Base-by-base conservation (phyloP, 176 grass and related monocot genomes). In the Eremochloa ophiuroides region DNA sequence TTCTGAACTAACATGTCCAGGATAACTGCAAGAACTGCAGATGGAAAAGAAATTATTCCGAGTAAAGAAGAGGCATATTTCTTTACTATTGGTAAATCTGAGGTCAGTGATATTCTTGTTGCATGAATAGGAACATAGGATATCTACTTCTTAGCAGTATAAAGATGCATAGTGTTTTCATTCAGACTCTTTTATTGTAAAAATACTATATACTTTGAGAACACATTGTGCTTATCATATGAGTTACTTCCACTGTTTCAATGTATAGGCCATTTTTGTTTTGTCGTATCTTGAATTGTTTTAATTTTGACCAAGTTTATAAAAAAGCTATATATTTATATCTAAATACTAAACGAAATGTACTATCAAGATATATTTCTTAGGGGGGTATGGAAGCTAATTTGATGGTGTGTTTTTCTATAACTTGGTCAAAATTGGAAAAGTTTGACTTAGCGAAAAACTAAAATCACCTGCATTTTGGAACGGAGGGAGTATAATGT, bases 71-170 rank as follows among this genome's bases (percentile, higher is more conserved):
- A 89, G 26, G 62, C 92, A 29, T 98, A 95, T 88, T 89, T 82
- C 78, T 98, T 98, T 87, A 95, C 86, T 86, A 48, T 98, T 56
- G 95, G 95, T 87, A 95, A 91, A 95, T 93, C 88, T 86, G 86
- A 95, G 95, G 95, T 95, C 75, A 91, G 88, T 34, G n/a, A 47
- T 18, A 76, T 74, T 65, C 62, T 89, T 69, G 4, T 60, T 82
- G 33, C 46, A 66, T 82, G 33, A 69, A 61, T 64, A 76, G 51
- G 41, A 75, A 73, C 39, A 48, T 74, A 59, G 20, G 50, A 42
- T 74, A 50, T 56, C 22, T 58, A 10, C 55, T 58, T 58, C 55
- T 1, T 25, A 67, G 64, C 33, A 66, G 29, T 63, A 79, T 68
- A 48, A 28, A 55, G 72, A 74, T 61, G 66, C 66, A 42, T 84